These are phyloP conservation scores for Thermoascus crustaceus DNA, from an alignment of 2,329 filamentous ascomycete genomes.

Conservation along the genomic window DNA sequence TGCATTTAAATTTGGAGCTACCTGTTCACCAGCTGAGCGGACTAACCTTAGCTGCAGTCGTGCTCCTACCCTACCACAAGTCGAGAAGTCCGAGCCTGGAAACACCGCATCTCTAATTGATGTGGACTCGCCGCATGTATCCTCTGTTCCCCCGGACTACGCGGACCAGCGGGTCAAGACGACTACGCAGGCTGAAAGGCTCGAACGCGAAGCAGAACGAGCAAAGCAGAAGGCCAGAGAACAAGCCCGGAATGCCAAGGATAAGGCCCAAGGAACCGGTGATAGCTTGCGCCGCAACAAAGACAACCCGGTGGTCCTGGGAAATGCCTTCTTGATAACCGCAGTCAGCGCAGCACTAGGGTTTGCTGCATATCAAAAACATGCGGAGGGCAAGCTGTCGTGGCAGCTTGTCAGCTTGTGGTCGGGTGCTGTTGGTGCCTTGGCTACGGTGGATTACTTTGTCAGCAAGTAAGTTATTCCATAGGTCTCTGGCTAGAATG, in stretches of 20 bases:
- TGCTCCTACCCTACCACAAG: constrained; percentile 30
- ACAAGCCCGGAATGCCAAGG: constrained; percentile 24
- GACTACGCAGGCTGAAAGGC: constrained; percentile 38
- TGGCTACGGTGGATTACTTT: constrained; percentile 40
- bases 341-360: constrained; percentile 35
- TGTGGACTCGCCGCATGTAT: constrained; percentile 40
- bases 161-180: constrained; percentile 37
- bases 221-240: constrained; percentile 19
- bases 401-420: constrained; percentile 38
- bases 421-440: constrained; percentile 36
- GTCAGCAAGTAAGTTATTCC: constrained; percentile 40
- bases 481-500: not conserved
- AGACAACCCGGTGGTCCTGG: constrained; percentile 40
- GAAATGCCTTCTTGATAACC: constrained; percentile 37
- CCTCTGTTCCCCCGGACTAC: constrained; percentile 35
- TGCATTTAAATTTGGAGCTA: not conserved
- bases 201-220: constrained; percentile 32
- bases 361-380: constrained; percentile 41
- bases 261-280: constrained; percentile 22
- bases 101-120: constrained; percentile 38
- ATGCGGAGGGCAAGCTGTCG: constrained; percentile 37
- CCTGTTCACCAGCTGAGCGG: not conserved
- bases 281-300: constrained; percentile 31
- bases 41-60: constrained; percentile 23
- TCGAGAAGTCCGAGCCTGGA: constrained; percentile 33